phyloP scores from a whole-genome alignment of 176 grass and related monocot species.

The Oryza officinalis region DNA sequence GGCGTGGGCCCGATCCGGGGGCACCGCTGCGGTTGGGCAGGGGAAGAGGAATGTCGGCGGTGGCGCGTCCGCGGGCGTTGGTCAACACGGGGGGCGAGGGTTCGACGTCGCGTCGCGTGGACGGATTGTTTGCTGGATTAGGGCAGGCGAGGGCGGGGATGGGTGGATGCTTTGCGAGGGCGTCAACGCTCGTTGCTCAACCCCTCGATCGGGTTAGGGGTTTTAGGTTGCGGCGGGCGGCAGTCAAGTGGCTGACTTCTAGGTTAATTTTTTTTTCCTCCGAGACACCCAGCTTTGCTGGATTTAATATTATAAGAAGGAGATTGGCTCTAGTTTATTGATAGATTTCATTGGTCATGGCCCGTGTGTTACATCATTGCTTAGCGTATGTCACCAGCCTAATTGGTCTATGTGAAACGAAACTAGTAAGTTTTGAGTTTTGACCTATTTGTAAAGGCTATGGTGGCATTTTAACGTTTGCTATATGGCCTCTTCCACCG shows the following conservation, averaged over 20 bases:
- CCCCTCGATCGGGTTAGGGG: background rate
- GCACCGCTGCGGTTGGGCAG: background rate
- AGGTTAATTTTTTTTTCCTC: background rate
- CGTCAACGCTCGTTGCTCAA: background rate
- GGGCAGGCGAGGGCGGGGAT: background rate
- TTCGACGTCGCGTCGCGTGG: slow-evolving; percentile 27
- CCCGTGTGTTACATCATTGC: background rate
- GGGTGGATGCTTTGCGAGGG: background rate
- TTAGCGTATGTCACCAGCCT: background rate
- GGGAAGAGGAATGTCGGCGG: slow-evolving; percentile 8
- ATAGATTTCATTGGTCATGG: background rate
- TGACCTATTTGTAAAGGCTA: too few species aligned
- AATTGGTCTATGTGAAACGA: slow-evolving; percentile 17
- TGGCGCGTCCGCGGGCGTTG: background rate
- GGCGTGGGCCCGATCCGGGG: background rate
- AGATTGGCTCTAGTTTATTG: background rate
- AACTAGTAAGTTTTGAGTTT: slow-evolving; percentile 2
- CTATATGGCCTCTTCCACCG: background rate
- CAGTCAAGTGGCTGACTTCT: background rate
- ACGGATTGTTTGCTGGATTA: background rate
- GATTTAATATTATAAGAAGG: too few species aligned
- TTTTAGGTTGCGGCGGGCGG: background rate
- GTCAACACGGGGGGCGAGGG: slow-evolving; percentile 33
- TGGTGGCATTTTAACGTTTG: background rate
- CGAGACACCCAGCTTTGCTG: too few species aligned